Conservation (phyloP, 352 stramenopile genomes). For the Chrysophaeum taylorii region DNA sequence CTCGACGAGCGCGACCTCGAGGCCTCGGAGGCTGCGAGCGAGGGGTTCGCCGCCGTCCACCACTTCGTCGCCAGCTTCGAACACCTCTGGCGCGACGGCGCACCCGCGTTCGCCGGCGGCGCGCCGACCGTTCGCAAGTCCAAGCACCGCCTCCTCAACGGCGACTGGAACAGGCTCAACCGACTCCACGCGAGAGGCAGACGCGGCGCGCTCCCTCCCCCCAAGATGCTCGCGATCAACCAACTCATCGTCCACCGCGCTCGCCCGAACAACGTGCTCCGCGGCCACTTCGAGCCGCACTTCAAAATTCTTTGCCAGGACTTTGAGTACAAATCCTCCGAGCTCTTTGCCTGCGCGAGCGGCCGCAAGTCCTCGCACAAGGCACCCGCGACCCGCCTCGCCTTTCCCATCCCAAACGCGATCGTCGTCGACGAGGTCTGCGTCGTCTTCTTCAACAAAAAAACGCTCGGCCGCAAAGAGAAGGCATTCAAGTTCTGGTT, state of each 20-base stretch:
- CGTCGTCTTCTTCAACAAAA: neutral
- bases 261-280: neutral
- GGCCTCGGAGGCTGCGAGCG: neutral
- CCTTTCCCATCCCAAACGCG: neutral
- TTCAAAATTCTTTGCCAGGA: neutral
- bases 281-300: neutral
- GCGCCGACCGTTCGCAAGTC: too few relatives aligned
- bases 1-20: neutral
- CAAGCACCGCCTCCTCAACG: neutral
- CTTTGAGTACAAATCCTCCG: neutral
- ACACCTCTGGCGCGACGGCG: neutral
- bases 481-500: conserved; percentile 1
- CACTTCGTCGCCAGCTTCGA: neutral
- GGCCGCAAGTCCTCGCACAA: too few relatives aligned
- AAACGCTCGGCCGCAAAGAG: neutral
- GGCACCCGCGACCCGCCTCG: neutral
- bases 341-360: neutral
- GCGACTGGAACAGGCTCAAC: neutral
- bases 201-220: neutral
- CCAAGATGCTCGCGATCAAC: neutral
- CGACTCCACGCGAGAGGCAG: neutral
- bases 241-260: too few relatives aligned
- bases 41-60: too few relatives aligned
- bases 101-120: neutral
- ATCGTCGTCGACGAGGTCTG: neutral